These are phyloP conservation scores for Backusella mclennaniae DNA, from an alignment of 192 early-diverging fungal species.

Conservation along the genomic window DNA sequence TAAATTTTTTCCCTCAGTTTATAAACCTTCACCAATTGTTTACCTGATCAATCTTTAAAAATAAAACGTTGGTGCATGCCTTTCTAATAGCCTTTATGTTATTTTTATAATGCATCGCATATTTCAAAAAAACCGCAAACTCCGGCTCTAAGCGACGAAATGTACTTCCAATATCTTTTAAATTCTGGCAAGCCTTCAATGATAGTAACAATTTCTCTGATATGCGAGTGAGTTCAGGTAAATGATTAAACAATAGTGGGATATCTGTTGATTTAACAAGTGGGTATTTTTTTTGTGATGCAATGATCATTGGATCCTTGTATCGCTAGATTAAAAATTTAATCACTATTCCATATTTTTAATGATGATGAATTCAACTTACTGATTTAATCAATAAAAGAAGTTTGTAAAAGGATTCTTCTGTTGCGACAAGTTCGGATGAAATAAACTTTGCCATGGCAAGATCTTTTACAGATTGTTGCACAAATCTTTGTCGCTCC, in stretches of 20 bases:
- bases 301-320: conserved; percentile 35
- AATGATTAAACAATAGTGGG: conserved; percentile 33
- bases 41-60: conserved; percentile 31
- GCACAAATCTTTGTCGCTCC: conserved; percentile 9
- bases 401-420: conserved; percentile 14
- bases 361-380: neutral
- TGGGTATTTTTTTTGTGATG: conserved; percentile 30
- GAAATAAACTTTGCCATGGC: conserved; percentile 20
- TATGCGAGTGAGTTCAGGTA: conserved; percentile 25
- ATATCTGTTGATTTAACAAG: conserved; percentile 35
- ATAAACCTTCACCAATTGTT: neutral
- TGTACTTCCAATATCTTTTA: conserved; percentile 20
- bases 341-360: neutral
- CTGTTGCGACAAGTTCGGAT: conserved; percentile 20
- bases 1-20: neutral
- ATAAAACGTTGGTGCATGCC: conserved; percentile 28
- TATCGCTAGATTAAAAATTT: conserved; percentile 21
- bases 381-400: conserved; percentile 20
- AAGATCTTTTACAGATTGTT: conserved; percentile 9
- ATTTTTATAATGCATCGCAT: conserved; percentile 31
- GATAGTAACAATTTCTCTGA: conserved; percentile 21
- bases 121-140: conserved; percentile 30
- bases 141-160: conserved; percentile 16
- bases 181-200: conserved; percentile 1
- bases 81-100: conserved; percentile 23